Base-by-base conservation (phyloP, 257 asterid species). In the Lithospermum erythrorhizon region DNA sequence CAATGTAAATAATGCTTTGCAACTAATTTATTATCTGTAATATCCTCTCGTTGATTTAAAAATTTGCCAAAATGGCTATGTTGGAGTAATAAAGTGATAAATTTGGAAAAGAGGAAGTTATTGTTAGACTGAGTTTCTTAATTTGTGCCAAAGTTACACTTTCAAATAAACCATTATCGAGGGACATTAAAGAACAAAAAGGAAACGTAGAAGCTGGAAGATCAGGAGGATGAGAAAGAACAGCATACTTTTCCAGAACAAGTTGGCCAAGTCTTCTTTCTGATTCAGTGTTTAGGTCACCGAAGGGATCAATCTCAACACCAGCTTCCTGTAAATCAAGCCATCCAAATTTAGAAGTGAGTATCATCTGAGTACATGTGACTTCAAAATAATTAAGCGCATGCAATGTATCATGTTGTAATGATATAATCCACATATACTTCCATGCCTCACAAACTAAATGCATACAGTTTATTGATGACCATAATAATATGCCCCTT, bases 241-340 rank as follows among this genome's bases (percentile, higher is more conserved):
- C 13, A 57, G 57, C 78, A 55, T 82, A 91, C 96, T 88, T 88
- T 70, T 82, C 83, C 10, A 72, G 68, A 49, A 90, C 98, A 75
- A 90, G 95, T 65, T 82, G 91, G 60, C 96, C 98, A 58, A 87
- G 83, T 69, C 79, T 87, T 66, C 96, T 76, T 76, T 90, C 98
- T 24, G 82, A 41, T 75, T 90, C 98, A 3, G 98, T 87, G 76
- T 81, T 90, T 59, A 90, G 87, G 75, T 90, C 98, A 61, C 98
- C 98, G 56, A 77, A 62, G 21, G 96, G 98, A 55, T 90, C 98
- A 58, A 87, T 70, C 72, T 87, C 93, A 55, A 83, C 69, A 29
- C 98, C 95, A 75, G 94, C 94, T 66, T 85, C 96, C 96, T 90
- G 79, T 65, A 71, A 41, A 41, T 5, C 32, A 27, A 27, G 32